These are phyloP conservation scores for Tetradesmus obliquus DNA, from an alignment of 139 green algal genomes.

Conservation along the genomic window DNA sequence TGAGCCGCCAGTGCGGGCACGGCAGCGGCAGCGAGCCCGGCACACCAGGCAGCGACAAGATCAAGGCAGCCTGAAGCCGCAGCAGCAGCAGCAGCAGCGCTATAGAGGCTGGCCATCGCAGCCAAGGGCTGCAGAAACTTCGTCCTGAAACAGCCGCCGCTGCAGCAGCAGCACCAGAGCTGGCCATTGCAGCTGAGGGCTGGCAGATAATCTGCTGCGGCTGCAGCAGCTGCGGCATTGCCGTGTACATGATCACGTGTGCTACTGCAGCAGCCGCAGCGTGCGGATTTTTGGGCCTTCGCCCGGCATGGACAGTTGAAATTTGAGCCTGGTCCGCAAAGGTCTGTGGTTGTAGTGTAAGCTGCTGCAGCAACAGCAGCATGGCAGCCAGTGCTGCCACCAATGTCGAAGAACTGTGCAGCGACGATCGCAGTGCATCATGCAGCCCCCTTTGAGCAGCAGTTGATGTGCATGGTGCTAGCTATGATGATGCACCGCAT, in stretches of 20 bases:
- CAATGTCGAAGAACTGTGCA: no score
- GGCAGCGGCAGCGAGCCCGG: slow-evolving; percentile 4
- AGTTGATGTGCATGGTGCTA: no score
- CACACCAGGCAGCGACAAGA: neutral
- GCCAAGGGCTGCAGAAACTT: neutral
- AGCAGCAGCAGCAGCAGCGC: slow-evolving; percentile 4
- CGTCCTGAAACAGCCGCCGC: neutral
- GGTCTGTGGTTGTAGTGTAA: neutral
- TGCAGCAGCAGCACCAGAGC: neutral
- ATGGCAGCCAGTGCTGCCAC: no score
- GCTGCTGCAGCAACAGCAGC: no score
- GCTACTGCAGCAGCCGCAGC: neutral
- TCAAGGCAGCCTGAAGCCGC: slow-evolving; percentile 30
- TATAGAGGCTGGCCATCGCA: neutral
- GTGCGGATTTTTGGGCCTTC: neutral
- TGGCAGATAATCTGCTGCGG: neutral
- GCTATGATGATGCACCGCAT: no score
- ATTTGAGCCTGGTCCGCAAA: no score
- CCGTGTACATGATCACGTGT: neutral
- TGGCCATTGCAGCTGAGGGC: no score
- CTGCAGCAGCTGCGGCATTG: neutral
- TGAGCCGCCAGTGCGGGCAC: no score
- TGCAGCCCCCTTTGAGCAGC: no score
- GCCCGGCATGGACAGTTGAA: neutral
- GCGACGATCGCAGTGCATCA: no score